Evolutionary conservation across 2,329 filamentous ascomycete species (phyloP).

Genomic region (Hypoxylon sp.): DNA sequence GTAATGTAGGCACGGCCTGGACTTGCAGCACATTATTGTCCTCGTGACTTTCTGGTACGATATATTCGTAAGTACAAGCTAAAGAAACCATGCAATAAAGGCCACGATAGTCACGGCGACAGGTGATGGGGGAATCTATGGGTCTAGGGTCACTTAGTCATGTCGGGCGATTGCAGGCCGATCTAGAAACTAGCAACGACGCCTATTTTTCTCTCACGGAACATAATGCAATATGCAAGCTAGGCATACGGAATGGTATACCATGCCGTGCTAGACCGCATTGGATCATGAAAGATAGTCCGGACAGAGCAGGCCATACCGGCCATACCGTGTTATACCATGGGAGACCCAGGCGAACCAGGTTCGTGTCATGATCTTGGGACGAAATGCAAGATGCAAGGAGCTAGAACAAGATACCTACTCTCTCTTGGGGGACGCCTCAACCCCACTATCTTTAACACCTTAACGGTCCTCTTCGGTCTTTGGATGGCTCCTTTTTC

Average conservation of each 20-base stretch:
- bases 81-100: not conserved
- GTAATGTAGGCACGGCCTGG: conserved; percentile 27
- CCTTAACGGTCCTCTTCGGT: conserved; percentile 29
- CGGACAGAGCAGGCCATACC: not conserved
- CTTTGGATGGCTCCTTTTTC: conserved; percentile 14
- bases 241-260: conserved; percentile 22
- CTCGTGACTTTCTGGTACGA: conserved; percentile 39
- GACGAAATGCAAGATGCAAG: conserved; percentile 19
- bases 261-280: not conserved
- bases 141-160: conserved; percentile 25
- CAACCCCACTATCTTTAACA: conserved; percentile 24
- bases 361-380: conserved; percentile 8
- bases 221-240: conserved; percentile 37
- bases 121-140: conserved; percentile 3
- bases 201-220: conserved; percentile 17
- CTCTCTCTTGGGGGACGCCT: conserved; percentile 16
- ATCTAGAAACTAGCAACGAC: conserved; percentile 21
- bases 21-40: conserved; percentile 33
- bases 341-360: not conserved
- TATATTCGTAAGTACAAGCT: conserved; percentile 8
- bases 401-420: conserved; percentile 28
- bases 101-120: not conserved
- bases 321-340: not conserved
- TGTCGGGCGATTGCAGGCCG: conserved; percentile 41
- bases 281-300: not conserved